Base-by-base conservation (phyloP, 768 basidiomycete species). In the Scleroderma citrinum region DNA sequence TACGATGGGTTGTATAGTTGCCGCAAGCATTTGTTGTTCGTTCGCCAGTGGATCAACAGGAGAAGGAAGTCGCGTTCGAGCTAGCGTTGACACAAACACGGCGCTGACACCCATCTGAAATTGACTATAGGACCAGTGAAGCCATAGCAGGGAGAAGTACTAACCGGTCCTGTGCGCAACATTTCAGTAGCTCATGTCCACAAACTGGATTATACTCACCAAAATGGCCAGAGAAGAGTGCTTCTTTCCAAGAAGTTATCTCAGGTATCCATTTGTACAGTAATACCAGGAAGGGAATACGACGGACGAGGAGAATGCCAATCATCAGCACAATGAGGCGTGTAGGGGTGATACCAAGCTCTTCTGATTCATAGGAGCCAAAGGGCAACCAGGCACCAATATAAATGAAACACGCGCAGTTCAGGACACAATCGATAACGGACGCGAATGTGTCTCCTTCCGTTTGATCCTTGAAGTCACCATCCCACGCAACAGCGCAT, bases 401-500 rank as follows among this genome's bases (percentile, higher is more conserved):
- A 61, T 90, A 90, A 23, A 91, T 73, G 65, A 91, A 91, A 65
- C 85, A 86, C 2, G 71, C 82, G 52, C 85, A 86, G 56, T 89
- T 90, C 47, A 90, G 73, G 21, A 96, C 74, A 53, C 96, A 78
- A 64, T 97, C 90, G 53, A 98, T 83, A 36, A 96, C 88, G 21
- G 91, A 85, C 2, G 91, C 85, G 63, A 99, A 97, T 11, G 81
- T 73, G 49, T 92, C 89, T 54, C 87, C 82, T 66, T 94, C 88
- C 0, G 81, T 90, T 51, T 90, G 83, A 17, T 69, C 68, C 57
- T 88, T 86, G 69, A 88, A 88, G 56, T 89, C 75, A 3, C 82
- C 88, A 65, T 95, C 92, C 92, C 90, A 94, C 7, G 90, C 90
- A 55, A 97, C 86, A 2, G 94, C 90, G 46, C 77, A 82, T 3